Evolutionary conservation across 805 yeast species (phyloP), one percentile per base, ranked within the genome.

Genomic region (Suhomyces pyralidae): DNA sequence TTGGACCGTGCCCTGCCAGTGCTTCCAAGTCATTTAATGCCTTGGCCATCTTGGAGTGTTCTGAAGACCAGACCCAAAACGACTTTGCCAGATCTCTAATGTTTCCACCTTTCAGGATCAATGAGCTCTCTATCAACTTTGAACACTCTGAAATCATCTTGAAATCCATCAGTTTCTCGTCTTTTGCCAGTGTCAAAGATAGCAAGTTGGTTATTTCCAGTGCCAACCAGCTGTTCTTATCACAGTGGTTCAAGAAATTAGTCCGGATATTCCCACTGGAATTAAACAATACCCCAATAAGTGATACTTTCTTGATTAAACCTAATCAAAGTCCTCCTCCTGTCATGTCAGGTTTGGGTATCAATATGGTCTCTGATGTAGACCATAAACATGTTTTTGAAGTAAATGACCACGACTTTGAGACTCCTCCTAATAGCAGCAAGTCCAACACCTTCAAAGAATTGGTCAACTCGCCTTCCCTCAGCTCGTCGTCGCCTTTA

Each of bases 101-200:
- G 55, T 74, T 60, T 55, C 79, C 80, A 7, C 80, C 80, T 1
- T 74, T 75, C 56, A 55, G 80, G 47, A 56, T 71, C 48, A 71
- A 72, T 53, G 77, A 73, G 51, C 59, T 72, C 19, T 58, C 69
- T 12, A 59, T 70, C 47, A 48, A 61, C 26, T 55, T 55, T 34
- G 50, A 60, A 8, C 32, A 52, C 26, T 24, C 53, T 3, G 15
- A 25, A 14, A 50, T 53, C 38, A 46, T 52, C 12, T 55, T 54
- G 45, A 56, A 49, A 26, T 47, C 58, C 38, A 55, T 63, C 24
- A 54, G 51, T 20, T 65, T 65, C 46, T 54, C 66, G 8, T 46
- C 54, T 32, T n/a, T 54, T 54, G 6, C 52, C 51, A 38, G 59
- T 55, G 44, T 58, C 48, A 30, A 30, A 15, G 45, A 53, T 64